Evolutionary conservation across 2,329 filamentous ascomycete genomes (phyloP).

Genomic region (Aureobasidium leucospermi): DNA sequence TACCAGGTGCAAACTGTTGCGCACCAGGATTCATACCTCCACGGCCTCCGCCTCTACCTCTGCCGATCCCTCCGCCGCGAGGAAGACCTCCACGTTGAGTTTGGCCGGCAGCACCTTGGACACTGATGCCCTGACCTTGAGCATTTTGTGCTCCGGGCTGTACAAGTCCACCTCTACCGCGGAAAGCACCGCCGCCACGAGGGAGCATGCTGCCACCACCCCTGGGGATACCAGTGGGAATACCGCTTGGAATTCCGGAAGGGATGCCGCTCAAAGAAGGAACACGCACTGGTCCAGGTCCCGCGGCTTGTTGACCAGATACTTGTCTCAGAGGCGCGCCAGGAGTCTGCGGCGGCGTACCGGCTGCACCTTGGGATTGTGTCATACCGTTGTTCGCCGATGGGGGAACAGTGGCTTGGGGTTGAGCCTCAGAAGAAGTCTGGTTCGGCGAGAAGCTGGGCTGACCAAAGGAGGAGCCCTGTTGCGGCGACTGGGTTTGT

Average conservation of each 20-base stretch:
- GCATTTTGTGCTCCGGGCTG: constrained; percentile 3
- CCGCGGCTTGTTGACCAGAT: constrained; percentile 14
- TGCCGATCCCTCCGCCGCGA: constrained; percentile 21
- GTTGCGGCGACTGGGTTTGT: neutral
- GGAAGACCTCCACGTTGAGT: constrained; percentile 15
- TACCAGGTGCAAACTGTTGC: constrained; percentile 27
- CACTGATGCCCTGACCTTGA: constrained; percentile 7
- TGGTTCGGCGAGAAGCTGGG: constrained; percentile 15
- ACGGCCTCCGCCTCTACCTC: constrained; percentile 17
- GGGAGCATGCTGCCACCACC: constrained; percentile 21
- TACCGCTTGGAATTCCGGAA: constrained; percentile 16
- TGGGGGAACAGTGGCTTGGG: constrained; percentile 16
- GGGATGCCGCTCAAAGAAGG: constrained; percentile 17
- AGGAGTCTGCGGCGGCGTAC: neutral
- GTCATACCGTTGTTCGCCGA: neutral
- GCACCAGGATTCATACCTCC: constrained; percentile 30
- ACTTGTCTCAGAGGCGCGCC: constrained; percentile 13
- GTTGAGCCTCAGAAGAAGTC: constrained; percentile 5
- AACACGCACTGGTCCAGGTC: constrained; percentile 17
- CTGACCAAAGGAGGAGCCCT: constrained; percentile 18
- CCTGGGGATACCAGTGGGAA: constrained; percentile 15
- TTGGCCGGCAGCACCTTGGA: constrained; percentile 14
- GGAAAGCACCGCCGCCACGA: constrained; percentile 19
- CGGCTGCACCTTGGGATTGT: neutral
- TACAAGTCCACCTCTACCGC: constrained; percentile 18